These are phyloP conservation scores for Sclerotinia nivalis DNA, from an alignment of 2,329 filamentous ascomycete genomes.

Conservation along the genomic window DNA sequence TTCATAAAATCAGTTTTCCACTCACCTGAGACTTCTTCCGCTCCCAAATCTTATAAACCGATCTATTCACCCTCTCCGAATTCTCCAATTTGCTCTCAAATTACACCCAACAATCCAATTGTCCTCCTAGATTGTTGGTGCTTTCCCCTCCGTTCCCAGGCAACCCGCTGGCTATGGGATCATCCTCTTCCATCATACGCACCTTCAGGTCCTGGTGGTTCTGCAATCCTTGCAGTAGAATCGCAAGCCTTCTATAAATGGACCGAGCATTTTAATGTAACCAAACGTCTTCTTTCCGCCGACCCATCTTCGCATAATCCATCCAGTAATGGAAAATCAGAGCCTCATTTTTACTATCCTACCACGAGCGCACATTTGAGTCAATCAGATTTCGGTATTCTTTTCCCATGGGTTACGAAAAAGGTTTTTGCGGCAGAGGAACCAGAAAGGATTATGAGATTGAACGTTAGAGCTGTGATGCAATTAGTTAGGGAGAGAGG, in stretches of 20 bases:
- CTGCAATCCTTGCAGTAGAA: conserved; percentile 67
- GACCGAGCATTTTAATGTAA: conserved; percentile 69
- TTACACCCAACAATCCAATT: conserved; percentile 65
- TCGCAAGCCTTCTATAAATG: conserved; percentile 80
- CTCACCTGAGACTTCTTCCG: conserved; percentile 46
- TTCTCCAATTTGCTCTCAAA: conserved; percentile 61
- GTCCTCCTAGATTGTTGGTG: conserved; percentile 82
- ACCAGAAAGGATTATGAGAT: conserved; percentile 58
- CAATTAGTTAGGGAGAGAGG: conserved; percentile 56
- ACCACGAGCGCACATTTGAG: conserved; percentile 73
- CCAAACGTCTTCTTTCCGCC: conserved; percentile 64
- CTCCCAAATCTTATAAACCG: conserved; percentile 52
- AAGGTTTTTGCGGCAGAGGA: conserved; percentile 58
- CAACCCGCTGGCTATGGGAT: conserved; percentile 65
- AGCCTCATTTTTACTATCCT: conserved; percentile 74
- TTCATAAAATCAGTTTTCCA: conserved; percentile 80
- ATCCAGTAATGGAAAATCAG: conserved; percentile 38
- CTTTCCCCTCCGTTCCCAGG: conserved; percentile 65
- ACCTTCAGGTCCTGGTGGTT: conserved; percentile 54
- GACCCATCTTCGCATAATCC: conserved; percentile 48
- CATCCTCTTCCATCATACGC: conserved; percentile 70
- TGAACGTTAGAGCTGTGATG: conserved; percentile 60
- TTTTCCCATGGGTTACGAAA: conserved; percentile 72
- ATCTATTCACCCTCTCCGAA: conserved; percentile 60
- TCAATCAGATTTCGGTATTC: conserved; percentile 79